Conservation (phyloP, 2,329 filamentous ascomycete species). For the Penicillium sp. region DNA sequence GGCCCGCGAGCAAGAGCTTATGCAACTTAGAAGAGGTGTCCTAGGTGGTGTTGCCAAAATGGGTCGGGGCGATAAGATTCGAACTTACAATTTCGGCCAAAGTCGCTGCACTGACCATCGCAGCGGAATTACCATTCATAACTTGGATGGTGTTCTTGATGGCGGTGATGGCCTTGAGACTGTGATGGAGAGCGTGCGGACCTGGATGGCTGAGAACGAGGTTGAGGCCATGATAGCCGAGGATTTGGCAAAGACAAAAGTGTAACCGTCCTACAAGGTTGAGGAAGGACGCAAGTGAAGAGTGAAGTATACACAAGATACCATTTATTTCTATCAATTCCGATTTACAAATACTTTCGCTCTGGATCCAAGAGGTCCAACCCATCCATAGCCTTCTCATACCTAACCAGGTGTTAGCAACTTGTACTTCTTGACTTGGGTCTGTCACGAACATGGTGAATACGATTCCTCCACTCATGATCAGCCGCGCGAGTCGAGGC, state of each 20-base stretch:
- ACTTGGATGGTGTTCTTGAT: constrained; percentile 73
- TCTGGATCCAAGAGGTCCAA: constrained; percentile 78
- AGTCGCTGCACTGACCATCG: constrained; percentile 86
- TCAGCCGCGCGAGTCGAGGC: constrained; percentile 75
- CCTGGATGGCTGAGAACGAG: constrained; percentile 72
- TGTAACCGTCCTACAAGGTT: neutral
- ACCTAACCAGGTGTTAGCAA: constrained; percentile 44
- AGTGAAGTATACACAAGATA: constrained; percentile 14
- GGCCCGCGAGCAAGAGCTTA: constrained; percentile 75
- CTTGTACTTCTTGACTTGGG: constrained; percentile 1
- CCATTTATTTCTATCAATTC: constrained; percentile 19
- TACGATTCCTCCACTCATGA: constrained; percentile 92
- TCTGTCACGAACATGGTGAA: constrained; percentile 73
- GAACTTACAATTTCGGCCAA: constrained; percentile 80
- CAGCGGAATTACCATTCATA: constrained; percentile 72
- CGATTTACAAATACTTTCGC: constrained; percentile 67
- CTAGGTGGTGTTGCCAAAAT: constrained; percentile 72
- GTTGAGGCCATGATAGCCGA: constrained; percentile 66
- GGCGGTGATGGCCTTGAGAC: constrained; percentile 69
- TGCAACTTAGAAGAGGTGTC: constrained; percentile 69
- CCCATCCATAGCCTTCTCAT: constrained; percentile 92
- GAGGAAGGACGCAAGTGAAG: neutral
- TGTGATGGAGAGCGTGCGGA: constrained; percentile 72
- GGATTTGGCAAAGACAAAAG: constrained; percentile 49
- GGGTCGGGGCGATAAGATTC: constrained; percentile 87